phyloP scores from a whole-genome alignment of 2,329 filamentous ascomycete genomes.

The Geosmithia flava region DNA sequence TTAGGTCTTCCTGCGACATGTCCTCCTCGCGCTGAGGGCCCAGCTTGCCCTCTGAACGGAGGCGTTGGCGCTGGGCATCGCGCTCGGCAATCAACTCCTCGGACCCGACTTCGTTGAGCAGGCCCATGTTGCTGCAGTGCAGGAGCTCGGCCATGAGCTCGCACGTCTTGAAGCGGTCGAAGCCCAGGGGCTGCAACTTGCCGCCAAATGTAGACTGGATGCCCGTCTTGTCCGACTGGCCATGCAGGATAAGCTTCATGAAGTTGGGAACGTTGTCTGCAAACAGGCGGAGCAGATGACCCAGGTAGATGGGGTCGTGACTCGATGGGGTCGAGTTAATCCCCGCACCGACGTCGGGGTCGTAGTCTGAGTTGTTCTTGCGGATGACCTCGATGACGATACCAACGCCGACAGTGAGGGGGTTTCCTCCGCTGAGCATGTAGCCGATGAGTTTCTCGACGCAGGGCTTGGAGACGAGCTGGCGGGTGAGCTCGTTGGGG shows the following conservation, averaged over 20 bases:
- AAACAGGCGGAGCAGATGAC: constrained; percentile 78
- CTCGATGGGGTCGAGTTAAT: constrained; percentile 69
- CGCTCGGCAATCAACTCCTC: constrained; percentile 74
- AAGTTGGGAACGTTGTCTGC: constrained; percentile 88
- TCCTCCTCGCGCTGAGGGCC: constrained; percentile 24
- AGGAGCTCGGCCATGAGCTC: constrained; percentile 96
- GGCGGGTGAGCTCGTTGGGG: constrained; percentile 89
- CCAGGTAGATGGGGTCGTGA: constrained; percentile 90
- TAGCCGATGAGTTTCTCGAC: constrained; percentile 75
- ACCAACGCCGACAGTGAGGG: constrained; percentile 88
- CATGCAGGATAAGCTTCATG: constrained; percentile 77
- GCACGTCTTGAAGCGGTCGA: constrained; percentile 97
- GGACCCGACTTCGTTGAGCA: constrained; percentile 83
- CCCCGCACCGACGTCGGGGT: constrained; percentile 78
- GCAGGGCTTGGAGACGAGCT: constrained; percentile 79
- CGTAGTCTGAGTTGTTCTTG: constrained; percentile 99
- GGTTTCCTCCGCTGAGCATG: constrained; percentile 90
- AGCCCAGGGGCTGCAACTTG: constrained; percentile 86
- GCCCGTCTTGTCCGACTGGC: constrained; percentile 58
- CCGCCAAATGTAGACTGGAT: constrained; percentile 81
- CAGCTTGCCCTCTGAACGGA: constrained; percentile 68
- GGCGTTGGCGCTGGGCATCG: constrained; percentile 67
- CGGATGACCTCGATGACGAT: constrained; percentile 98
- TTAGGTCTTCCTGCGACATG: constrained; percentile 42
- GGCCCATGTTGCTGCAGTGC: constrained; percentile 97